These are phyloP conservation scores for Exophiala sp. DNA, from an alignment of 2,329 filamentous ascomycete species.

Conservation along the genomic window DNA sequence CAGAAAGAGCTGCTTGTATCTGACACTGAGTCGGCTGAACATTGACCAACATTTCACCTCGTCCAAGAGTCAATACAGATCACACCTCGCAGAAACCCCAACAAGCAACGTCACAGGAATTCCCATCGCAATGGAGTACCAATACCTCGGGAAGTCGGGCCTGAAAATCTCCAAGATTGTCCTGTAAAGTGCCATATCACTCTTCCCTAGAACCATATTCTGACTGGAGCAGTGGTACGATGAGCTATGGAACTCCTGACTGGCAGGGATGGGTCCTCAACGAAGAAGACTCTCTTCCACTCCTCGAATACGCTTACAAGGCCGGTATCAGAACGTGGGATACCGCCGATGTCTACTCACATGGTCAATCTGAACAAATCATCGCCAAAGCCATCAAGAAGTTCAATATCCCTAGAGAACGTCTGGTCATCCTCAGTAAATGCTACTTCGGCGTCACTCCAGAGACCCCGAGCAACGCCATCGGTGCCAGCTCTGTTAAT, in stretches of 20 bases:
- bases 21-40: too few species aligned
- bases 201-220: background rate
- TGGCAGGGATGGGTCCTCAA: constrained; percentile 31
- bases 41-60: too few species aligned
- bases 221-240: constrained; percentile 30
- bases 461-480: constrained; percentile 29
- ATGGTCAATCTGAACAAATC: constrained; percentile 33
- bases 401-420: constrained; percentile 54
- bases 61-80: too few species aligned
- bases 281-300: constrained; percentile 26
- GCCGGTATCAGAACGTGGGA: constrained; percentile 31
- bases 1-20: too few species aligned
- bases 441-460: constrained; percentile 42
- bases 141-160: constrained; percentile 31
- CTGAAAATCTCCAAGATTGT: constrained; percentile 29
- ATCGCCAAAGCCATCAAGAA: constrained; percentile 58
- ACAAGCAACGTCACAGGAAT: too few species aligned
- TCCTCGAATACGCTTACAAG: constrained; percentile 32
- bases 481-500: constrained; percentile 31
- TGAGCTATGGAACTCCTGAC: constrained; percentile 42
- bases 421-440: constrained; percentile 58
- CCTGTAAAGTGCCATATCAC: constrained; percentile 7
- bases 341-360: constrained; percentile 33
- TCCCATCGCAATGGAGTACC: constrained; percentile 44
- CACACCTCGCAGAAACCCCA: too few species aligned